phyloP scores from a whole-genome alignment of 2,329 filamentous ascomycete genomes.

The Parafenestella ontariensis region DNA sequence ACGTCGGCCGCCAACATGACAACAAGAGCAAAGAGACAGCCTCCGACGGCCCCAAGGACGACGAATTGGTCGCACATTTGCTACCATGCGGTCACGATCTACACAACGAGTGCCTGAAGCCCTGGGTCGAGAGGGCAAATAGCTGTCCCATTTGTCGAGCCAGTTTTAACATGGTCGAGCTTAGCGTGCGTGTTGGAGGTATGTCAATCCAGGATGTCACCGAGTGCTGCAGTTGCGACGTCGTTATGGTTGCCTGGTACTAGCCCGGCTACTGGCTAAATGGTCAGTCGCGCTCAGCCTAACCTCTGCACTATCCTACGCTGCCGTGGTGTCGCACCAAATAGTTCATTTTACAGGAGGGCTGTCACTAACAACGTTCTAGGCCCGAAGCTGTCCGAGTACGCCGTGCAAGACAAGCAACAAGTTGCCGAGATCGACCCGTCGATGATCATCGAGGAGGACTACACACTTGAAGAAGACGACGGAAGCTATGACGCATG shows the following conservation, averaged over 20 bases:
- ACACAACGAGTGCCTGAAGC: slow-evolving; percentile 89
- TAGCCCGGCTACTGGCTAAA: slow-evolving; percentile 32
- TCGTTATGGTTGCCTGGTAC: slow-evolving; percentile 27
- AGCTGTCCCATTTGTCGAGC: slow-evolving; percentile 97
- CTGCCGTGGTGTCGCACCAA: slow-evolving; percentile 8
- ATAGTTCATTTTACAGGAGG: slow-evolving; percentile 2
- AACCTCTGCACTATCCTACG: slow-evolving; percentile 19
- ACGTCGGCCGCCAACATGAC: slow-evolving; percentile 26
- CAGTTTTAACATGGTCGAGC: slow-evolving; percentile 86
- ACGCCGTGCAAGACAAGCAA: slow-evolving; percentile 78
- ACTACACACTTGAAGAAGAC: slow-evolving; percentile 65
- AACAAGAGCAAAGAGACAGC: slow-evolving; percentile 21
- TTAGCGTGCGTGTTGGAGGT: slow-evolving; percentile 83
- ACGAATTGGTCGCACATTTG: slow-evolving; percentile 66
- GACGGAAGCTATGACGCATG: slow-evolving; percentile 67
- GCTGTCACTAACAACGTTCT: slow-evolving; percentile 17
- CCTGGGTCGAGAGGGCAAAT: slow-evolving; percentile 96
- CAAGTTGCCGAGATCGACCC: slow-evolving; percentile 90
- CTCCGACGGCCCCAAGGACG: slow-evolving; percentile 50
- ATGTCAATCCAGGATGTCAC: slow-evolving; percentile 41
- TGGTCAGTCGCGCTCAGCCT: slow-evolving; percentile 40
- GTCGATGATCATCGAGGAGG: slow-evolving; percentile 75
- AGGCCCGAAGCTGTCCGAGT: slow-evolving; percentile 66
- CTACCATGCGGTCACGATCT: slow-evolving; percentile 87
- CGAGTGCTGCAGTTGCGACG: slow-evolving; percentile 21